Conservation (phyloP, 169 alveolate species). For the Cystoisospora suis region DNA sequence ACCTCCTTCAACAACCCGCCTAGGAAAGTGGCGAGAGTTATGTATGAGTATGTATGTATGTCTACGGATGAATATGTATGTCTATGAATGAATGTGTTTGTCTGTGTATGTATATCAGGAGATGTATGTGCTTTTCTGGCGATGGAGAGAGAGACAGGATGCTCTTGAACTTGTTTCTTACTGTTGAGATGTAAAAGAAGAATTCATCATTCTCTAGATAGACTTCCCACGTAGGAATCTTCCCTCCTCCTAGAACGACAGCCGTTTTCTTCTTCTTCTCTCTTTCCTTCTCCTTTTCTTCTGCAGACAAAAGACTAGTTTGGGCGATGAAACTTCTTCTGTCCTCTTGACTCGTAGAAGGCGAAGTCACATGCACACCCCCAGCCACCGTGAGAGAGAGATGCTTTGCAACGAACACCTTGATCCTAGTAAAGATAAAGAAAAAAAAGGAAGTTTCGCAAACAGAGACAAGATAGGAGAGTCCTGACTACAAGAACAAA, state of each 20-base stretch:
- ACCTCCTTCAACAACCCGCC: no score
- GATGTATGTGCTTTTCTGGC: not conserved
- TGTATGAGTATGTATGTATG: not conserved
- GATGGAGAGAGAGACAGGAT: not conserved
- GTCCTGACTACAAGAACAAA: not conserved
- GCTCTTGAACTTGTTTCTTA: not conserved
- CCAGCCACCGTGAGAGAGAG: conserved; percentile 64
- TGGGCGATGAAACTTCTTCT: not conserved
- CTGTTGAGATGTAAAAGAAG: not conserved
- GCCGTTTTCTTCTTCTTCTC: no score
- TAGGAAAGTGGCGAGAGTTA: not conserved
- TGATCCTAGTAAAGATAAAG: conserved; percentile 42
- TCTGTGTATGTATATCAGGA: not conserved
- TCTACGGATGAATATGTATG: not conserved
- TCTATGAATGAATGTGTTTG: no score
- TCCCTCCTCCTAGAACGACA: not conserved
- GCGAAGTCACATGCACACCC: conserved; percentile 3
- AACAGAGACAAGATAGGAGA: not conserved
- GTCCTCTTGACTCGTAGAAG: no score
- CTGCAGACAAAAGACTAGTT: no score
- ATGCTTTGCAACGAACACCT: conserved; percentile 67
- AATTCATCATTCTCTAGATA: not conserved
- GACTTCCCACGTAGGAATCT: not conserved
- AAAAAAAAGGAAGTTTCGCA: not conserved
- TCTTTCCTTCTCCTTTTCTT: no score